Percentiles rank a stretch among this genome's conserved stretches.
These are phyloP conservation scores for Verticillium dahliae DNA, from an alignment of 2,329 filamentous ascomycete genomes.

Conservation along the genomic window DNA sequence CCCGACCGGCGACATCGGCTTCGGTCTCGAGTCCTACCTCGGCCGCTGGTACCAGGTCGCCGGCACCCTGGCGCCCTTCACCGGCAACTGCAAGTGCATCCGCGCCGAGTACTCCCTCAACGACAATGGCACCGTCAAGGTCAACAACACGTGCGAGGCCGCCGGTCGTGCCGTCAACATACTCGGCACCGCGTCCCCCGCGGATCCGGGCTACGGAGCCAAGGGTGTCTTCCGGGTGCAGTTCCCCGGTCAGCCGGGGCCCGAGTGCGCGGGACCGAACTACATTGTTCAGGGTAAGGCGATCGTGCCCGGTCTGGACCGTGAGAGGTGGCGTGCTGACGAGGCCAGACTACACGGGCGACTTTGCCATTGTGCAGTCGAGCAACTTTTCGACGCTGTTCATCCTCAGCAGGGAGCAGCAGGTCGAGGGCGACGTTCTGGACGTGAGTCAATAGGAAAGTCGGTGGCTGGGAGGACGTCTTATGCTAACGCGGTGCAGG, in stretches of 20 bases:
- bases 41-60: constrained; percentile 26
- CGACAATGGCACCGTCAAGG: constrained; percentile 22
- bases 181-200: constrained; percentile 19
- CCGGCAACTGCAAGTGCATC: constrained; percentile 23
- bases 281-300: constrained; percentile 22
- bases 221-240: constrained; percentile 21
- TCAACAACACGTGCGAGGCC: constrained; percentile 25
- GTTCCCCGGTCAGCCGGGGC: constrained; percentile 20
- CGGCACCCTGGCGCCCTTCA: constrained; percentile 22
- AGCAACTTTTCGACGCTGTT: constrained; percentile 25
- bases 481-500: constrained; percentile 6
- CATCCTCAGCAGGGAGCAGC: constrained; percentile 22
- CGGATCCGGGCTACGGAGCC: constrained; percentile 19
- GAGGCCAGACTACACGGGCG: constrained; percentile 19
- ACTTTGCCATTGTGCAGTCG: constrained; percentile 24
- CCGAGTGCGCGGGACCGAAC: constrained; percentile 22
- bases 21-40: constrained; percentile 21
- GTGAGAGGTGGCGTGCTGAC: background rate
- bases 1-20: constrained; percentile 18
- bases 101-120: constrained; percentile 23
- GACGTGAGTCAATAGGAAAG: constrained; percentile 15
- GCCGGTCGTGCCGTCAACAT: constrained; percentile 19
- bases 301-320: too few relatives aligned
- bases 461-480: background rate
- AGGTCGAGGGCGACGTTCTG: constrained; percentile 17